A percentile compares a stretch with the other conserved stretches of the same genome.
Conservation (phyloP, 345 rosid genomes). For the Eucalyptus viminalis region DNA sequence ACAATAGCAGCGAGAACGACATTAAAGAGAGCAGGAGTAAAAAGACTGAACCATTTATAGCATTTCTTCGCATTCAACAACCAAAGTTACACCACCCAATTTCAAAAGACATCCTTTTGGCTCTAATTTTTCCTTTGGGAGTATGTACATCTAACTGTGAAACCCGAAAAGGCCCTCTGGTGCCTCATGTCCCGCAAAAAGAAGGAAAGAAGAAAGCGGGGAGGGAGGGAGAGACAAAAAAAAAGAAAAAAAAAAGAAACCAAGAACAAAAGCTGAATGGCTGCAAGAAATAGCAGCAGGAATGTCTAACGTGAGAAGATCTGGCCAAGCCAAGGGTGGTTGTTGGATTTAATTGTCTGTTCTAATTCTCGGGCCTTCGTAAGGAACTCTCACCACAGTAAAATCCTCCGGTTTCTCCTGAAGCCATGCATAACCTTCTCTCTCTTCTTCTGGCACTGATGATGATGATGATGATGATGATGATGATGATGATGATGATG, state of each 20-base stretch:
- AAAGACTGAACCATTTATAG: neutral
- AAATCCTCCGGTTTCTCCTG: conserved; percentile 54
- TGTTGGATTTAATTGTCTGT: neutral
- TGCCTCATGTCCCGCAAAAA: neutral
- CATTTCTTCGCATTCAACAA: neutral
- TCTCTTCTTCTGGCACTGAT: conserved; percentile 37
- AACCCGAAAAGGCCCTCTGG: neutral
- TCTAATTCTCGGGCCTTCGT: conserved; percentile 41
- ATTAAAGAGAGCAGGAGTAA: neutral
- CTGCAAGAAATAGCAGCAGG: neutral
- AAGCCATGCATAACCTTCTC: conserved; percentile 58
- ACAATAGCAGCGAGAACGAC: neutral
- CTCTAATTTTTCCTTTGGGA: neutral
- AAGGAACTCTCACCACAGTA: conserved; percentile 25
- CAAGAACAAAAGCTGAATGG: neutral
- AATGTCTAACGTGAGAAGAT: neutral
- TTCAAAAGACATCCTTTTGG: neutral
- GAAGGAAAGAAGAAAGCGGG: neutral
- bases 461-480: neutral
- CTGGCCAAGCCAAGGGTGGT: neutral
- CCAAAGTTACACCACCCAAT: neutral
- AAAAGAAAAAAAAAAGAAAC: neutral
- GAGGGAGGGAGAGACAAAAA: neutral
- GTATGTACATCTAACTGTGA: neutral
- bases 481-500: conserved; percentile 2